Evolutionary conservation across 139 green algal genomes (phyloP).

Genomic region (Picochlorum sp.): DNA sequence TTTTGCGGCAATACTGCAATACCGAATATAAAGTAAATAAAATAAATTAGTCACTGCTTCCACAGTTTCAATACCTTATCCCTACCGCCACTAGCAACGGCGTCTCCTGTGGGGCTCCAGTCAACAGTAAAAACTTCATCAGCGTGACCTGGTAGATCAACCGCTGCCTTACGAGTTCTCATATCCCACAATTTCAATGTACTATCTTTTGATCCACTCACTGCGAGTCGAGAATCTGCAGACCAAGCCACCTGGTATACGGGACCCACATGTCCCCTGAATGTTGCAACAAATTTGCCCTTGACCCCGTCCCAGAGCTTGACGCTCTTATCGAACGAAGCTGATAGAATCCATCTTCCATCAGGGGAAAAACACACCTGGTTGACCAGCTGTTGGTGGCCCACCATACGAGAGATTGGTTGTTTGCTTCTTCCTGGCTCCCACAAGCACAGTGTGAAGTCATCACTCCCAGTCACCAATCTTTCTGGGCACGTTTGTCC

Average conservation of each 20-base stretch:
- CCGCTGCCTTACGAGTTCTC: slow-evolving; percentile 69
- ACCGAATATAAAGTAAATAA: background rate
- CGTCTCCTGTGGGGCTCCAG: slow-evolving; percentile 80
- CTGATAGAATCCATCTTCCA: slow-evolving; percentile 79
- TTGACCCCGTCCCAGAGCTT: slow-evolving; percentile 94
- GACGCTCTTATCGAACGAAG: slow-evolving; percentile 95
- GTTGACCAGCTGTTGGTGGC: slow-evolving; percentile 95
- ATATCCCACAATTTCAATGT: slow-evolving; percentile 82
- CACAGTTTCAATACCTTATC: slow-evolving; percentile 94
- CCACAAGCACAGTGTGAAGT: slow-evolving; percentile 98
- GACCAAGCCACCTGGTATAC: slow-evolving; percentile 96
- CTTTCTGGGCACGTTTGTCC: slow-evolving; percentile 57
- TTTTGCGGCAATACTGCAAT: too few relatives aligned
- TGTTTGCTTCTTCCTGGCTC: slow-evolving; percentile 55
- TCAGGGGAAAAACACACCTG: slow-evolving; percentile 95
- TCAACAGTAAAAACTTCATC: slow-evolving; percentile 81
- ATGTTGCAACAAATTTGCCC: slow-evolving; percentile 82
- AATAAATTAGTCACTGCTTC: slow-evolving; percentile 51
- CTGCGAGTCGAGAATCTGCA: slow-evolving; percentile 80
- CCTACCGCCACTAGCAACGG: slow-evolving; percentile 89
- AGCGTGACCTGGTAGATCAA: slow-evolving; percentile 91
- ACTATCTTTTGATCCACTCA: slow-evolving; percentile 89
- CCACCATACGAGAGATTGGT: slow-evolving; percentile 79
- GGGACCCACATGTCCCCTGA: slow-evolving; percentile 87
- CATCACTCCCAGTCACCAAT: slow-evolving; percentile 88